Evolutionary conservation across 257 asterid genomes (phyloP).

Genomic region (Vinca minor): DNA sequence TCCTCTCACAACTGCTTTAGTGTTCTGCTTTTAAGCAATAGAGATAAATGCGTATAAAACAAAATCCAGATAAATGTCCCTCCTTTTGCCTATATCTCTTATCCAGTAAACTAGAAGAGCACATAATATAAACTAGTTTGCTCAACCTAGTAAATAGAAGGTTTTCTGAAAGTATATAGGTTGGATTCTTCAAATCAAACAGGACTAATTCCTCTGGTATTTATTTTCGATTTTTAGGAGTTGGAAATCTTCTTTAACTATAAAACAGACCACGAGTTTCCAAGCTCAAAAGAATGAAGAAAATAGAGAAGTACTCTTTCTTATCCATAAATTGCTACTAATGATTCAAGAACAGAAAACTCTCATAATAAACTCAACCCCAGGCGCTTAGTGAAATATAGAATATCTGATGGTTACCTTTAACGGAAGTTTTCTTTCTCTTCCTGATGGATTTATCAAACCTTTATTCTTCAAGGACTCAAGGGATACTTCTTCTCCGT

Average conservation of each 20-base stretch:
- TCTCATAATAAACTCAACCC: neutral
- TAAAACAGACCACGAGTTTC: neutral
- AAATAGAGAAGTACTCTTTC: neutral
- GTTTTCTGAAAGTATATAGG: neutral
- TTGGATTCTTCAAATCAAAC: neutral
- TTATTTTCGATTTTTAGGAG: neutral
- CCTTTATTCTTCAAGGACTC: constrained; percentile 84
- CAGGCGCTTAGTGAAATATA: neutral
- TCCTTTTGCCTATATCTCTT: no score
- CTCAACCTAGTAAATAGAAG: neutral
- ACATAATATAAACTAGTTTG: neutral
- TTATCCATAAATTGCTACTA: neutral
- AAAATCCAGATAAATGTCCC: no score
- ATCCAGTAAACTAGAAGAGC: neutral
- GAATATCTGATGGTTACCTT: constrained; percentile 47
- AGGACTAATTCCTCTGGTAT: neutral
- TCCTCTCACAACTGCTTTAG: no score
- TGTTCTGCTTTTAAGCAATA: no score
- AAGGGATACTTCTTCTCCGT: constrained; percentile 89
- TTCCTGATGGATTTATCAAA: constrained; percentile 86
- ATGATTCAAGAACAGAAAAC: neutral
- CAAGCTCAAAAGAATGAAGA: neutral
- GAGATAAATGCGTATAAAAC: no score
- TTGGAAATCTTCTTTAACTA: neutral
- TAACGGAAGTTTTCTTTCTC: constrained; percentile 85